Evolutionary conservation across 257 asterid genomes (phyloP).

Genomic region (Fraxinus cuspidata): DNA sequence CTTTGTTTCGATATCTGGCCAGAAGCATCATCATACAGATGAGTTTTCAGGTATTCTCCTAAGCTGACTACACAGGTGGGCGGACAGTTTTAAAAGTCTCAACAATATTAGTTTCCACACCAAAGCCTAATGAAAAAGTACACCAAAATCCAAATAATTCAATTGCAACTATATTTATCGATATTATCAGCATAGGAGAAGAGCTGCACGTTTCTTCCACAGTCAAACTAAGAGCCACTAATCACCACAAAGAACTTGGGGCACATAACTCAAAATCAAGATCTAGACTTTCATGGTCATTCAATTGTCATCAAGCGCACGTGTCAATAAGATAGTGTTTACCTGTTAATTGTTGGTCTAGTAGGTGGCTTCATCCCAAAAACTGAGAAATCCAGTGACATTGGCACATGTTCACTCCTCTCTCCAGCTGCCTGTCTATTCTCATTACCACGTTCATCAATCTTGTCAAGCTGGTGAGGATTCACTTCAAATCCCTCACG

Average conservation of each 20-base stretch:
- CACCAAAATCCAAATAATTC: too few relatives aligned
- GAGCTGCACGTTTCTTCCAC: background rate
- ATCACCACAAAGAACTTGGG: background rate
- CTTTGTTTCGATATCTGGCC: too few relatives aligned
- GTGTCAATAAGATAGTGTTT: slow-evolving; percentile 12
- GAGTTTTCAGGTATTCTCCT: too few relatives aligned
- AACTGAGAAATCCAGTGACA: slow-evolving; percentile 90
- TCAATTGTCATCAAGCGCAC: slow-evolving; percentile 22
- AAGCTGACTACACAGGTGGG: too few relatives aligned
- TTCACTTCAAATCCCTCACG: slow-evolving; percentile 77
- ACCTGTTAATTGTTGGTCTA: slow-evolving; percentile 98
- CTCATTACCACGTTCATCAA: slow-evolving; percentile 64
- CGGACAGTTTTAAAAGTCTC: too few relatives aligned
- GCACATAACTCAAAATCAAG: slow-evolving; percentile 2
- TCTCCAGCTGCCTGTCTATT: slow-evolving; percentile 59
- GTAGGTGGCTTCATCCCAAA: slow-evolving; percentile 75
- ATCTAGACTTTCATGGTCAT: slow-evolving; percentile 21
- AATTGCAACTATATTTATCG: background rate
- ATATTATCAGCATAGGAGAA: background rate
- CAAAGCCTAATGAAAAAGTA: too few relatives aligned
- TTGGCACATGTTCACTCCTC: slow-evolving; percentile 74
- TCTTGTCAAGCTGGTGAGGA: slow-evolving; percentile 43
- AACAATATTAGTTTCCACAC: too few relatives aligned
- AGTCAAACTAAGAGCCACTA: background rate
- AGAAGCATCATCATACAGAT: too few relatives aligned